Evolutionary conservation across 2,329 filamentous ascomycete species (phyloP).

Genomic region (Herpotrichia juniperi): DNA sequence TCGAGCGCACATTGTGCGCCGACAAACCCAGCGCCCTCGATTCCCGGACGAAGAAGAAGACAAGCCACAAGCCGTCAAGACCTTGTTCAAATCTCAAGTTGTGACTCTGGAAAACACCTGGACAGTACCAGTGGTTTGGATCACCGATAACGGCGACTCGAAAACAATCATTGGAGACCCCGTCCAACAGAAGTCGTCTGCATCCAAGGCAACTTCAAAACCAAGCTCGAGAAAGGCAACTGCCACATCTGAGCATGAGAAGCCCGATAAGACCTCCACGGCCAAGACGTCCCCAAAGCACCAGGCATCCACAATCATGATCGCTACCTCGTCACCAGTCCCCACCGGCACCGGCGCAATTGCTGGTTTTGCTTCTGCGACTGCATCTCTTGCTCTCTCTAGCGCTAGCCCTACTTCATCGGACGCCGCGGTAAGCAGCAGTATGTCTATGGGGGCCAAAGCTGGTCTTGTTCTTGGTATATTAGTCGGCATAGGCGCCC

Average conservation of each 20-base stretch:
- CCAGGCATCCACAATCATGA: conserved; percentile 26
- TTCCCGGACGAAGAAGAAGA: conserved; percentile 7
- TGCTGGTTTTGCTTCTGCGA: conserved; percentile 20
- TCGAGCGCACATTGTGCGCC: conserved; percentile 34
- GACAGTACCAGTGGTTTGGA: conserved; percentile 47
- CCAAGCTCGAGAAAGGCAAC: conserved; percentile 25
- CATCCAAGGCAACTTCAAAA: conserved; percentile 15
- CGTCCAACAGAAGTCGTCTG: conserved; percentile 2
- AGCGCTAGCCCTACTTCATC: conserved; percentile 32
- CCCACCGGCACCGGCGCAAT: conserved; percentile 14
- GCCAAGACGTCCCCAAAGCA: conserved; percentile 11
- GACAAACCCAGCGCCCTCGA: conserved; percentile 27
- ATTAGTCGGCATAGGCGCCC: conserved; percentile 68
- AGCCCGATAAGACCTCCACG: conserved; percentile 23
- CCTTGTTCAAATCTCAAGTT: conserved; percentile 55
- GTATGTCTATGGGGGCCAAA: conserved; percentile 61
- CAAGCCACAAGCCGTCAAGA: conserved; percentile 25
- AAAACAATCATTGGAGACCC: conserved; percentile 8
- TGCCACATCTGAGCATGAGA: conserved; percentile 18
- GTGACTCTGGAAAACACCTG: conserved; percentile 61
- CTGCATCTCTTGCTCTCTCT: conserved; percentile 24
- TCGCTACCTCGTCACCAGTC: conserved; percentile 36
- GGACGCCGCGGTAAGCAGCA: conserved; percentile 28
- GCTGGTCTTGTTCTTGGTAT: conserved; percentile 88
- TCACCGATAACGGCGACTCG: conserved; percentile 22